These are phyloP conservation scores for Leccinum boreale DNA, from an alignment of 768 basidiomycete genomes.

Conservation along the genomic window DNA sequence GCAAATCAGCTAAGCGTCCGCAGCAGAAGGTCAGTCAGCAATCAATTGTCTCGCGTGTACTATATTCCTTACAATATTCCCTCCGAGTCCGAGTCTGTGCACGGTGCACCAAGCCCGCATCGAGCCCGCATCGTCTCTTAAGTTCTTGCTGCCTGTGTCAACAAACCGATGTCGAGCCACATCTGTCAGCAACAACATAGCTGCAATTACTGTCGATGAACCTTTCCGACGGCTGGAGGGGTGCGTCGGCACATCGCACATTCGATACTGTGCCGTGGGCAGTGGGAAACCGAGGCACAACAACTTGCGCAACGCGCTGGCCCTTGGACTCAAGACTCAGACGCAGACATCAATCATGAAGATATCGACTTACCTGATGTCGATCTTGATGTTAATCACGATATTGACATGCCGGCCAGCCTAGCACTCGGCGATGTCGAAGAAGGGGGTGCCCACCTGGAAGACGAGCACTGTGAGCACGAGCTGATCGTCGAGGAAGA, in stretches of 20 bases:
- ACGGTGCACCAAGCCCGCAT: too few species aligned
- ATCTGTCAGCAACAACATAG: background rate
- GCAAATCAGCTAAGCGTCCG: too few species aligned
- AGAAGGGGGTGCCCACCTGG: background rate
- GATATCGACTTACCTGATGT: background rate
- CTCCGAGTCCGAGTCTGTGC: too few species aligned
- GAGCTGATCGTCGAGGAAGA: too few species aligned
- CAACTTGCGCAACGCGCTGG: background rate
- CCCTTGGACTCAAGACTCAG: background rate
- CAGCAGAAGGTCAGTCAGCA: too few species aligned
- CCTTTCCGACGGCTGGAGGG: background rate
- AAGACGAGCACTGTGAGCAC: background rate
- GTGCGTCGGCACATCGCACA: background rate
- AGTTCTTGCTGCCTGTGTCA: background rate
- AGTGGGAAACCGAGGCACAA: background rate
- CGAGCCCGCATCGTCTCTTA: background rate
- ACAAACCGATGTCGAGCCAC: background rate
- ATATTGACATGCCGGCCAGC: too few species aligned
- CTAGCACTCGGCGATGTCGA: too few species aligned
- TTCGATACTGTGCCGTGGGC: background rate
- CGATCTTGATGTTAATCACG: too few species aligned
- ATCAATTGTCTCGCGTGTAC: too few species aligned
- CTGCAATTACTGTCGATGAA: background rate
- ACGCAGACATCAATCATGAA: background rate
- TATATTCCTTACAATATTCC: too few species aligned